Evolutionary conservation across 164 flowering plant genomes (phyloP).

Genomic region (Akebia trifoliata): DNA sequence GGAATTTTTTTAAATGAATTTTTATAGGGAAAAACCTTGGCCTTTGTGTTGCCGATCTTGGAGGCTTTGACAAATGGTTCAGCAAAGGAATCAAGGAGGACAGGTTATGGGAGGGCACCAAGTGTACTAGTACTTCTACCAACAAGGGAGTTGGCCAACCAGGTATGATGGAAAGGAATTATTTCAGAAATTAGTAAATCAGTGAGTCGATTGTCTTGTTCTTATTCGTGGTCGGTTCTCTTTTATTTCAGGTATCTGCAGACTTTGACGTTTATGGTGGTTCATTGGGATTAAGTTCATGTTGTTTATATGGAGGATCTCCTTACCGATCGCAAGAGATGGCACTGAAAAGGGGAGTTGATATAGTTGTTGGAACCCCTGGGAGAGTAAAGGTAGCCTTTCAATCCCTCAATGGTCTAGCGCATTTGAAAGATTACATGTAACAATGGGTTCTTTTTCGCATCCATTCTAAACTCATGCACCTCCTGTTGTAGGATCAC

Average conservation of each 20-base stretch:
- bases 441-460: background rate
- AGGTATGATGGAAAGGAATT: too few relatives aligned
- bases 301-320: constrained; percentile 84
- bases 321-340: constrained; percentile 51
- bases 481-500: constrained; percentile 56
- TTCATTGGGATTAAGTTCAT: constrained; percentile 55
- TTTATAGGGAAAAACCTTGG: constrained; percentile 80
- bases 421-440: background rate
- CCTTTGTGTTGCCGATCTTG: constrained; percentile 86
- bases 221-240: background rate
- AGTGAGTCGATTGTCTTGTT: too few relatives aligned
- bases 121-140: constrained; percentile 78
- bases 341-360: constrained; percentile 78
- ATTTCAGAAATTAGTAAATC: too few relatives aligned
- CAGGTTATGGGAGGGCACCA: constrained; percentile 82
- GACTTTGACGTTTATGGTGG: constrained; percentile 87
- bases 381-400: constrained; percentile 77
- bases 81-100: constrained; percentile 48
- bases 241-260: constrained; percentile 50
- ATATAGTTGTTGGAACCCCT: constrained; percentile 88
- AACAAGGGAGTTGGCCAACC: constrained; percentile 81
- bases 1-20: too few relatives aligned
- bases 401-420: background rate
- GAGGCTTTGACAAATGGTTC: constrained; percentile 77
- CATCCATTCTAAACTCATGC: background rate